Percentiles rank a stretch among this genome's conserved stretches.
These are phyloP conservation scores for Peronospora tabacina DNA, from an alignment of 352 stramenopile genomes.

Conservation along the genomic window DNA sequence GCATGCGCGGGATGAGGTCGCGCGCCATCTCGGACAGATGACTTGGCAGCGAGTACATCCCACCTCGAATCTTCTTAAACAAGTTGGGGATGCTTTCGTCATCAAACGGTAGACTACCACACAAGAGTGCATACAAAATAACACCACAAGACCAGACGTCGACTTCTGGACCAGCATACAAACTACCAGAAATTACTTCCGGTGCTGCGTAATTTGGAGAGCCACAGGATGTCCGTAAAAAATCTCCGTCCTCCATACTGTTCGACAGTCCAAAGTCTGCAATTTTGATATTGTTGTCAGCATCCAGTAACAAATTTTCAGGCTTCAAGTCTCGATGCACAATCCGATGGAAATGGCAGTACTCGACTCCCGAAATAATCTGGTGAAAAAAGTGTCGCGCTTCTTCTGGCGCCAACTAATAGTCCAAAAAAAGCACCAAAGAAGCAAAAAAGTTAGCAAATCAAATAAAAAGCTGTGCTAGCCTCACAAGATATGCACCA, in stretches of 20 bases:
- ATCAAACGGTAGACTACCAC: slow-evolving; percentile 96
- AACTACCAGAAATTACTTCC: slow-evolving; percentile 96
- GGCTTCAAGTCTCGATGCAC: slow-evolving; percentile 98
- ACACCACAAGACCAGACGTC: slow-evolving; percentile 99
- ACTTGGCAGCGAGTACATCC: slow-evolving; percentile 96
- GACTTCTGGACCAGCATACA: slow-evolving; percentile 98
- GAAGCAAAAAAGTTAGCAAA: not conserved
- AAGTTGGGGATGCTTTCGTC: slow-evolving; percentile 98
- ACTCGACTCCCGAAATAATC: slow-evolving; percentile 97
- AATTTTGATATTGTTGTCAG: slow-evolving; percentile 99
- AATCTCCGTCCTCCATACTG: slow-evolving; percentile 97
- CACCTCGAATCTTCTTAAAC: slow-evolving; percentile 98
- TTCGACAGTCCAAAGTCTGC: slow-evolving; percentile 99
- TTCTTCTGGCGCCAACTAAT: slow-evolving; percentile 92
- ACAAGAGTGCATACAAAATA: slow-evolving; percentile 98
- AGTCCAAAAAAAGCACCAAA: slow-evolving; percentile 11
- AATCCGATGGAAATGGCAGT: slow-evolving; percentile 99
- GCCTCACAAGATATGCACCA: slow-evolving; percentile 1
- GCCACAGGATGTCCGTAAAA: slow-evolving; percentile 95
- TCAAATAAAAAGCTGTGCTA: not conserved
- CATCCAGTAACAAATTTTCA: slow-evolving; percentile 96
- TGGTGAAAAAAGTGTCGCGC: slow-evolving; percentile 99
- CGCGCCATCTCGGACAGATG: slow-evolving; percentile 94
- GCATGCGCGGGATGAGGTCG: slow-evolving; percentile 96
- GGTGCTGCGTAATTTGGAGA: slow-evolving; percentile 99